Percentiles rank a stretch among this genome's conserved stretches.
phyloP scores from a whole-genome alignment of 768 basidiomycete genomes.

The Pleurotus tuber-regium region DNA sequence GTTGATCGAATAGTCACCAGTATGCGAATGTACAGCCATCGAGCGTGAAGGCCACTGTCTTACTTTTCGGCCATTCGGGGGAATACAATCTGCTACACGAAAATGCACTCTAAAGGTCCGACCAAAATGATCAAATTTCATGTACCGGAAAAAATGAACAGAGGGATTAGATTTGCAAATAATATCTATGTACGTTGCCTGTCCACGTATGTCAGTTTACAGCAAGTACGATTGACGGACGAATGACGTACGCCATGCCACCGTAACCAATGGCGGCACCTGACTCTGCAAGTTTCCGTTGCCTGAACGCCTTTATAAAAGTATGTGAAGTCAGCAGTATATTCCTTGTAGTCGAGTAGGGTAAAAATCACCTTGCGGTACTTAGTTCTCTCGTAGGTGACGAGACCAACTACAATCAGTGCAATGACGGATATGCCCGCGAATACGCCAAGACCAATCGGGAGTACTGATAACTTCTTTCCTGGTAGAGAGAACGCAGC shows the following conservation, averaged over 20 bases:
- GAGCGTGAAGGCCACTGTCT: no score
- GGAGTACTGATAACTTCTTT: conserved; percentile 69
- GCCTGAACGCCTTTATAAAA: conserved; percentile 60
- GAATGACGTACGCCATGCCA: conserved; percentile 41
- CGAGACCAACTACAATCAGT: conserved; percentile 75
- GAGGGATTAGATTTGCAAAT: neutral
- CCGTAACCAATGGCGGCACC: conserved; percentile 59
- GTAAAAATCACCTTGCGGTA: conserved; percentile 67
- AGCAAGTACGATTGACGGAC: neutral
- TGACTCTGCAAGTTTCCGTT: conserved; percentile 68
- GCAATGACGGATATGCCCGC: conserved; percentile 85
- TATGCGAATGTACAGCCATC: no score
- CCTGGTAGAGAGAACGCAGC: conserved; percentile 66
- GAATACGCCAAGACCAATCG: conserved; percentile 81
- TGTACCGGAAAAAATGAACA: neutral
- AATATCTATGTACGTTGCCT: conserved; percentile 9
- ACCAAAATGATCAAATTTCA: no score
- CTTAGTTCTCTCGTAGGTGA: conserved; percentile 85
- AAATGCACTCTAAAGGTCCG: neutral
- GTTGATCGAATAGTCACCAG: no score
- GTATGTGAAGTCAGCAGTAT: conserved; percentile 8
- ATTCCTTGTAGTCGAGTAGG: no score
- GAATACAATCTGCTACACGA: neutral
- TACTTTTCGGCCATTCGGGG: neutral
- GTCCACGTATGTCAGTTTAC: neutral